Evolutionary conservation across 768 basidiomycete genomes (phyloP), one percentile per base, ranked within the genome.

Genomic region (Podaxis rugospora): DNA sequence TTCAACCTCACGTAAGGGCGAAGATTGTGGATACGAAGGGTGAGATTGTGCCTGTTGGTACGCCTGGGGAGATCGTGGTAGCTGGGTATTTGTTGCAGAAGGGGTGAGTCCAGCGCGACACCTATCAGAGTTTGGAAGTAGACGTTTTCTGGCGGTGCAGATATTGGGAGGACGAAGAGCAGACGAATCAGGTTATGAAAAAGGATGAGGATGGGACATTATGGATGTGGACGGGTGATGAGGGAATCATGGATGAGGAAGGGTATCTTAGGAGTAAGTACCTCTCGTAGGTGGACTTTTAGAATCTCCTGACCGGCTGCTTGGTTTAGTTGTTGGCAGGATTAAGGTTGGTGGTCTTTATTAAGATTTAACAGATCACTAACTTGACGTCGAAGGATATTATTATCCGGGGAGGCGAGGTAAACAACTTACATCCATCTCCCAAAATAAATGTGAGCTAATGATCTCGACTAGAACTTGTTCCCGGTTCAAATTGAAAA

Each of bases 401-500:
- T 55, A 92, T 93, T 65, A 93, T 93, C 64, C 87, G 92, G 18
- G 92, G 90, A 16, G 92, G 92, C 63, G 92, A 93, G 80, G 89
- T 88, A 62, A 10, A 74, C 50, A 28, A 46, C 32, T 42, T 39
- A 51, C 27, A 4, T 44, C 50, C 52, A 46, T 25, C 21, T 7
- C 32, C n/a, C 23, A 40, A 14, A 13, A 59, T 23, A 9, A 57
- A 37, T 55, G 14, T 11, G 49, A 60, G 14, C 55, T 56, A 18
- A 51, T 39, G 40, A 53, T 37, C 16, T 40, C 16, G 42, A 16
- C 53, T 32, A 91, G 85, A 91, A 95, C 72, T 75, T 95, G 57
- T 89, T 90, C 72, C 88, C 93, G 3, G 84, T 93, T 49, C 86
- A 92, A 68, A 93, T 94, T 36, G 92, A 94, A 74, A 91, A 93